Evolutionary conservation across 1,139 yeast genomes (phyloP), one percentile per base, ranked within the genome.

Genomic region (Saccharomycopsis hybrid): DNA sequence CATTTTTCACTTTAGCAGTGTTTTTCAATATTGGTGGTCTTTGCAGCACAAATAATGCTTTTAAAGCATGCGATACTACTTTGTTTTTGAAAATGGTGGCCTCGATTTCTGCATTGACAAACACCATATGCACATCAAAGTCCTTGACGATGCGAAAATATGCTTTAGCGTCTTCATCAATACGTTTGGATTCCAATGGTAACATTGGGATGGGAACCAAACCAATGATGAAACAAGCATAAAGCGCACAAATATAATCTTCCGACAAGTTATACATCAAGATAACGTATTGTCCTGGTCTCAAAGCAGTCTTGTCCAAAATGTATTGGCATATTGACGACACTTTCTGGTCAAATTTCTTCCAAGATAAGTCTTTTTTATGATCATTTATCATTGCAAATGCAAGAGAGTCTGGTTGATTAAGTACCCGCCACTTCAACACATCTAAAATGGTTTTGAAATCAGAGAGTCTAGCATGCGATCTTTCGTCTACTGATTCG

Each of bases 261-360:
- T 90, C 96, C 0, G 92, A 81, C 49, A 92, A 77, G 0, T 96
- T 84, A 62, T 86, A 88, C 85, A 89, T 85, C 57, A 92, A 69
- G 3, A 90, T 74, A 4, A 87, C 90, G 55, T 75, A 72, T 53
- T 83, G 85, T 0, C 96, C 96, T 0, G 86, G 74, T 48, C 66
- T 72, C 44, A 87, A 62, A 2, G 70, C 66, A 0, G 74, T 71
- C 58, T 80, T 78, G 24, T 80, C 66, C 49, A 76, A 61, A 50
- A 81, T 69, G 52, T 84, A 78, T 4, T 73, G 67, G 43, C 88
- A 82, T 31, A 85, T 80, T 0, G 92, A 82, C 32, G 87, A 85
- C 1, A 90, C 77, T 54, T 87, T 76, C 43, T 73, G 74, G 54
- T 88, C 97, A 56, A 92, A 82, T 60, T 85, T 84, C 56, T 79